These are phyloP conservation scores for Albatrellus ellisii DNA, from an alignment of 768 basidiomycete genomes.

Conservation along the genomic window DNA sequence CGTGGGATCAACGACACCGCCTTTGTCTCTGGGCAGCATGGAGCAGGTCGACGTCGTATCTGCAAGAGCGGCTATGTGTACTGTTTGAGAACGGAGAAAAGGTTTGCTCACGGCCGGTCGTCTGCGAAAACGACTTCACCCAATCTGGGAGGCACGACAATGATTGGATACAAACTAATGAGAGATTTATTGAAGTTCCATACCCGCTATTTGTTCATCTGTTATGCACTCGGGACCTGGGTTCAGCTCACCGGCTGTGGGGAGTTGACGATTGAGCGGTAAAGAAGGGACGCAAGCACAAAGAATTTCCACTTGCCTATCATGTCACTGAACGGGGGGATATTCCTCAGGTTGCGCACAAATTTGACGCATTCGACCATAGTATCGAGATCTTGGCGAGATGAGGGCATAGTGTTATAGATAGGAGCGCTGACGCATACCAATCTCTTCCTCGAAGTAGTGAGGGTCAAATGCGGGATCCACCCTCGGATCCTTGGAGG, in stretches of 20 bases:
- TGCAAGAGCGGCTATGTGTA: constrained; percentile 8
- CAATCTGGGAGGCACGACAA: constrained; percentile 10
- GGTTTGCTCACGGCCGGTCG: constrained; percentile 15
- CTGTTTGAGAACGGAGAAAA: background rate
- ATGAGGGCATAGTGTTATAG: too few relatives aligned
- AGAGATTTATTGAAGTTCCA: background rate
- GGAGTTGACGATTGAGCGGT: too few relatives aligned
- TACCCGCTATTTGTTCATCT: constrained; percentile 17
- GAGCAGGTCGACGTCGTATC: constrained; percentile 36
- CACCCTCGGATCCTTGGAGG: constrained; percentile 7
- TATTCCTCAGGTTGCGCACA: constrained; percentile 8
- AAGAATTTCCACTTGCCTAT: too few relatives aligned
- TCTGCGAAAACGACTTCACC: constrained; percentile 15
- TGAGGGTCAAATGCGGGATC: constrained; percentile 11
- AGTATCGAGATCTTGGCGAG: constrained; percentile 4
- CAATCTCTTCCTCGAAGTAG: constrained; percentile 13
- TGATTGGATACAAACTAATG: background rate
- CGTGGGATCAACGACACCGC: constrained; percentile 36
- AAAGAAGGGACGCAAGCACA: too few relatives aligned
- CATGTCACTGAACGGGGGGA: constrained; percentile 11
- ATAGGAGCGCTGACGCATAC: constrained; percentile 1
- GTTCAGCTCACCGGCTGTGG: too few relatives aligned
- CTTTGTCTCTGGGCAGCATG: constrained; percentile 38
- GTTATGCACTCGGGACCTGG: constrained; percentile 19
- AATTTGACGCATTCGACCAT: constrained; percentile 15